Percentiles rank a stretch among this genome's conserved stretches.
phyloP scores from a whole-genome alignment of 768 basidiomycete species.

The Hygrophorus pudorinus region DNA sequence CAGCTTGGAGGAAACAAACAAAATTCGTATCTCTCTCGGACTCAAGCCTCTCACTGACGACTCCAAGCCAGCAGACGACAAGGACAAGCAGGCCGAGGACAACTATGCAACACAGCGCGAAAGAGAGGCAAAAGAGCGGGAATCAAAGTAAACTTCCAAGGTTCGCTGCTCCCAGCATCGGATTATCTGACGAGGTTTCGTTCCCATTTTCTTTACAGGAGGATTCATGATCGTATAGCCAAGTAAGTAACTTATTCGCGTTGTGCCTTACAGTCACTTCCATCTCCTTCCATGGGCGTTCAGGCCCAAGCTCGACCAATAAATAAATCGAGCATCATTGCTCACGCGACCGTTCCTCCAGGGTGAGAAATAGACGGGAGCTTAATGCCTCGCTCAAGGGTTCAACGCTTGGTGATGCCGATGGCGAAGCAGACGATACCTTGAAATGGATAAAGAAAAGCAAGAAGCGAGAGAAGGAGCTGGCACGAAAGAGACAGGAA shows the following conservation, averaged over 20 bases:
- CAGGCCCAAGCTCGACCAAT: slow-evolving; percentile 22
- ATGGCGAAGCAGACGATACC: slow-evolving; percentile 67
- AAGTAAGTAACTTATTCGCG: slow-evolving; percentile 60
- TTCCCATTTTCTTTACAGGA: slow-evolving; percentile 34
- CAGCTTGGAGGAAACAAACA: slow-evolving; percentile 91
- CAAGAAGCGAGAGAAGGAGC: slow-evolving; percentile 86
- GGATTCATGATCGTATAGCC: slow-evolving; percentile 64
- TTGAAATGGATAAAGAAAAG: slow-evolving; percentile 85
- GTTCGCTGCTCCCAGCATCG: slow-evolving; percentile 13
- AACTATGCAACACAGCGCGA: slow-evolving; percentile 76
- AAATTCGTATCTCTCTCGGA: slow-evolving; percentile 88
- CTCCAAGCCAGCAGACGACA: slow-evolving; percentile 54
- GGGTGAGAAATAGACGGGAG: slow-evolving; percentile 90
- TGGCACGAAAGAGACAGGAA: slow-evolving; percentile 71
- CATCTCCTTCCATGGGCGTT: slow-evolving; percentile 32
- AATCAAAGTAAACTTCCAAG: slow-evolving; percentile 55
- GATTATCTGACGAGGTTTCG: slow-evolving; percentile 15
- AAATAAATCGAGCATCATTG: slow-evolving; percentile 19
- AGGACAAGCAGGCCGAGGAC: slow-evolving; percentile 75
- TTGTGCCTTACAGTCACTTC: slow-evolving; percentile 30
- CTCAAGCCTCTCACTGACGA: slow-evolving; percentile 90
- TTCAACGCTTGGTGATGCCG: slow-evolving; percentile 82
- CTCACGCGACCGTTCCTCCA: slow-evolving; percentile 41
- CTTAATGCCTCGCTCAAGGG: slow-evolving; percentile 90
- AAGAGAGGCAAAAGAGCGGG: slow-evolving; percentile 56